Evolutionary conservation across 169 alveolate species (phyloP), one percentile per base, ranked within the genome.

Genomic region (Amoebophrya sp.): DNA sequence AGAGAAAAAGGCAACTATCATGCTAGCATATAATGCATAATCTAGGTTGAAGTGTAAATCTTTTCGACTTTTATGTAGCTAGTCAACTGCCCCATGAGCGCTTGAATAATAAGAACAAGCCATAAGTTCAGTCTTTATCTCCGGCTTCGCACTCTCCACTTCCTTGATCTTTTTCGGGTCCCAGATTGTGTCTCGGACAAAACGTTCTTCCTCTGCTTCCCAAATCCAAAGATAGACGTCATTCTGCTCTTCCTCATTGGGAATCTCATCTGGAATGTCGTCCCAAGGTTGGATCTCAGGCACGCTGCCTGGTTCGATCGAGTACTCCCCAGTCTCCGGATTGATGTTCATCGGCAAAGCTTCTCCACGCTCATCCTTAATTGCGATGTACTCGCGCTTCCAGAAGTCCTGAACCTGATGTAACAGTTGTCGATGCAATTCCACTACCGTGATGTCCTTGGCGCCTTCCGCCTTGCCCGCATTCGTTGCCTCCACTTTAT

Each of bases 81-180:
- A n/a, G n/a, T n/a, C n/a, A n/a, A n/a, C n/a, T n/a, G n/a, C n/a
- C n/a, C n/a, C n/a, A n/a, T n/a, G n/a, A n/a, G n/a, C n/a, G n/a
- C n/a, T n/a, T n/a, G n/a, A n/a, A n/a, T n/a, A n/a, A n/a, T n/a
- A n/a, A n/a, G n/a, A n/a, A n/a, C n/a, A n/a, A n/a, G n/a, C n/a
- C n/a, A n/a, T n/a, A n/a, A n/a, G n/a, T 36, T 65, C 83, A 29
- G 83, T 65, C 83, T 65, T 65, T 29, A 65, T 65, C 83, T 6
- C 83, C 39, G 83, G 83, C 83, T 65, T 6, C 83, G 18, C 39
- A 36, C 83, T 26, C 83, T 26, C 26, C 83, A 65, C 33, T 36
- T 29, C 39, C 83, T 65, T 65, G 83, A 65, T 65, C 39, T 65
- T 65, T 18, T 65, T 65, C 36, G 83, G 83, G 83, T 65, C 83